A percentile compares a stretch with the other conserved stretches of the same genome.
Evolutionary conservation across 2,329 filamentous ascomycete genomes (phyloP).

Genomic region (Aspergillus amoenus): DNA sequence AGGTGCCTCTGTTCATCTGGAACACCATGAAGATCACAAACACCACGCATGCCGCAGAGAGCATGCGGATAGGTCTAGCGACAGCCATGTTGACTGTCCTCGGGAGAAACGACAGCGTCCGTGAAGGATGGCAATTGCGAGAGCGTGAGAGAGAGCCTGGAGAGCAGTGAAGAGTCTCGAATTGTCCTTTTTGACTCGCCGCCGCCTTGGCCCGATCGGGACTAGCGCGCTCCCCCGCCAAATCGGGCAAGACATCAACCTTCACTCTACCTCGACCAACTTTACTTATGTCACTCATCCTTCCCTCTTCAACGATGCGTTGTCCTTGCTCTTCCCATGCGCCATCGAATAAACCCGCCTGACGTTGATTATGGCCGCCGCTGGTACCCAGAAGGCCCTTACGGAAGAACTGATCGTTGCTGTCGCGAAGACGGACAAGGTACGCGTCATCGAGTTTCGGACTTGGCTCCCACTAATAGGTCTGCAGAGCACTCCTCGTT

Average conservation of each 20-base stretch:
- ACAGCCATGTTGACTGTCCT: conserved; percentile 65
- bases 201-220: conserved; percentile 26
- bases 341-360: background rate
- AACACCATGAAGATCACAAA: conserved; percentile 78
- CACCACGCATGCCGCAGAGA: conserved; percentile 69
- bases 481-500: conserved; percentile 29
- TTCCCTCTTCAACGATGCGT: conserved; percentile 1
- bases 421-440: conserved; percentile 56
- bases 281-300: background rate
- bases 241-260: conserved; percentile 11
- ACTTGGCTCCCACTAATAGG: conserved; percentile 11
- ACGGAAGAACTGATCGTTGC: conserved; percentile 69
- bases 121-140: background rate
- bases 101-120: conserved; percentile 17
- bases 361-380: conserved; percentile 63
- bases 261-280: background rate
- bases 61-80: conserved; percentile 77
- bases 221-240: conserved; percentile 23
- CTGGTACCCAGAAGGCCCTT: conserved; percentile 62
- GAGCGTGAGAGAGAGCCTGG: background rate
- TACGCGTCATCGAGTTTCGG: conserved; percentile 30
- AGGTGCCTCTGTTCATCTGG: conserved; percentile 62
- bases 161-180: background rate
- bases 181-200: conserved; percentile 7
- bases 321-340: background rate